Evolutionary conservation across 176 grass and related monocot genomes (phyloP).

Genomic region (Oryza nivara): DNA sequence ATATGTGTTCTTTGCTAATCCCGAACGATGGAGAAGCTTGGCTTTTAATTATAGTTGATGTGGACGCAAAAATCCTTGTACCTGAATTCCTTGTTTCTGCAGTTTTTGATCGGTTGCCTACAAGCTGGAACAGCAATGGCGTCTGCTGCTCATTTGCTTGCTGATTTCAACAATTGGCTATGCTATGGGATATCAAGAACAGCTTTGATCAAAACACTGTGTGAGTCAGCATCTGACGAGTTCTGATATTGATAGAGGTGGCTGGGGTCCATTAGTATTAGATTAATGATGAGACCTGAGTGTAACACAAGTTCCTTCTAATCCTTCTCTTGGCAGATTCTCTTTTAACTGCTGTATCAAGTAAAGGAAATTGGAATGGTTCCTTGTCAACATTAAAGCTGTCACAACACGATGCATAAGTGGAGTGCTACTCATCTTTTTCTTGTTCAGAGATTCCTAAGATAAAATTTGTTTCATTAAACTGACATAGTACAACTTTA

Average conservation of each 20-base stretch:
- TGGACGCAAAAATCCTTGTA: not conserved
- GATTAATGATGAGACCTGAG: not conserved
- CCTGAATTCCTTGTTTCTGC: not conserved
- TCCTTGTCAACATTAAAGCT: slow-evolving; percentile 24
- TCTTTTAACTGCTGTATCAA: not conserved
- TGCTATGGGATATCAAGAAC: slow-evolving; percentile 9
- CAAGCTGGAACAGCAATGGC: slow-evolving; percentile 1
- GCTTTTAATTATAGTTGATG: too few relatives aligned
- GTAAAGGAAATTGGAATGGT: slow-evolving; percentile 13
- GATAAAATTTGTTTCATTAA: slow-evolving; percentile 8
- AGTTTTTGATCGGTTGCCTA: not conserved
- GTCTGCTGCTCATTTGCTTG: slow-evolving; percentile 5
- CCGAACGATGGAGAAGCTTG: not conserved
- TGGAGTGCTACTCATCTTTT: not conserved
- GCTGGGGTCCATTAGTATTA: not conserved
- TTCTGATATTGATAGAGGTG: not conserved
- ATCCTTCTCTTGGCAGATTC: not conserved
- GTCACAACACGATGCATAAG: not conserved
- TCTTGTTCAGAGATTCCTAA: not conserved
- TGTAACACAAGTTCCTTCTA: not conserved
- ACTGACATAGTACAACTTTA: slow-evolving; percentile 28
- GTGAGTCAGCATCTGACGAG: not conserved
- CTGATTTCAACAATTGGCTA: not conserved
- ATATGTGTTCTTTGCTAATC: not conserved
- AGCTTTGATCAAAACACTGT: not conserved